These are phyloP conservation scores for Samsoniella hepiali DNA, from an alignment of 2,329 filamentous ascomycete genomes.

Conservation along the genomic window DNA sequence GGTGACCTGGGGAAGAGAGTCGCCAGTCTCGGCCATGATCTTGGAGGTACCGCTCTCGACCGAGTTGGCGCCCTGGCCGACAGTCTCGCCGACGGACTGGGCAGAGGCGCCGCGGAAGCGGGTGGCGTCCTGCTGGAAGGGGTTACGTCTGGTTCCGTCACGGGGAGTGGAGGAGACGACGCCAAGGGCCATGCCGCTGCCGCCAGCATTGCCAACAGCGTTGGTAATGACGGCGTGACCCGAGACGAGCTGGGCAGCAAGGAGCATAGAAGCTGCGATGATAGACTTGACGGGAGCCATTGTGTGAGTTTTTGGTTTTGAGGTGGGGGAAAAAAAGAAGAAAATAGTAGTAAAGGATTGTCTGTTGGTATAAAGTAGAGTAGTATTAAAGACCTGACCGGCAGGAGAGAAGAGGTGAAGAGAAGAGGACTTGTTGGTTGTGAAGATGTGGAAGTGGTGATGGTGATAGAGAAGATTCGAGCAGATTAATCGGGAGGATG, in stretches of 20 bases:
- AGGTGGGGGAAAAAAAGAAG: background rate
- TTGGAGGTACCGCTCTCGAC: constrained; percentile 53
- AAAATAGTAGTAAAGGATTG: background rate
- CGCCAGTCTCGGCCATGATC: constrained; percentile 57
- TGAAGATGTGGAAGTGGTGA: constrained; percentile 11
- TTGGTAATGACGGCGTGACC: constrained; percentile 59
- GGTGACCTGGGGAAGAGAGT: constrained; percentile 56
- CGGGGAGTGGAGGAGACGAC: constrained; percentile 56
- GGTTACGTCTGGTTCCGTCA: constrained; percentile 56
- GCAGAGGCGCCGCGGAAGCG: constrained; percentile 55
- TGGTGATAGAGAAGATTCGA: constrained; percentile 19
- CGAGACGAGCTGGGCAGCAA: constrained; percentile 53
- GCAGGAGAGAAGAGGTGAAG: constrained; percentile 13
- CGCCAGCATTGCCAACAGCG: constrained; percentile 56
- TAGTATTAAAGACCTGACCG: constrained; percentile 14
- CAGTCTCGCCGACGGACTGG: constrained; percentile 56
- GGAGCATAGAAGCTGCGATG: constrained; percentile 47
- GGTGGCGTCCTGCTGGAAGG: constrained; percentile 63
- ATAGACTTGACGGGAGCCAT: constrained; percentile 29
- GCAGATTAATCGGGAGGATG: constrained; percentile 6
- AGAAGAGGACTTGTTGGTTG: constrained; percentile 9
- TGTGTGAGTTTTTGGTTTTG: constrained; percentile 26
- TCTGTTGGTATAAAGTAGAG: background rate
- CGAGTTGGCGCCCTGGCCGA: constrained; percentile 54
- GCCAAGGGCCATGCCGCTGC: constrained; percentile 49